These are phyloP conservation scores for Liriodendron chinense DNA, from an alignment of 164 flowering plant genomes.

Conservation along the genomic window DNA sequence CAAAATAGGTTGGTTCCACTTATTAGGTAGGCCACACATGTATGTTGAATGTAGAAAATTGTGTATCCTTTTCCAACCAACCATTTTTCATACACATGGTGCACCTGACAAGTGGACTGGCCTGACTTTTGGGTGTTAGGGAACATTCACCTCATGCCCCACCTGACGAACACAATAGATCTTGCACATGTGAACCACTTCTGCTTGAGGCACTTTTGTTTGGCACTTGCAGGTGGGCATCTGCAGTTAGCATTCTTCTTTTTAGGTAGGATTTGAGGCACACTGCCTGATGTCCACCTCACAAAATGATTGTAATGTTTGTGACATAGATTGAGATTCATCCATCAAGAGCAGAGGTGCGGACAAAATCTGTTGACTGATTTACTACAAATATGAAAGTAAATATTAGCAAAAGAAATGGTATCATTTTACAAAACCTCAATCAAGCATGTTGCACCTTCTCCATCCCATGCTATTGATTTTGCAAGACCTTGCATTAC, in stretches of 20 bases:
- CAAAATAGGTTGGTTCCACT: too few species aligned
- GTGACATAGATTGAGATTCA: background rate
- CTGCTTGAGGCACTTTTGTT: background rate
- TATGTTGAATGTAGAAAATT: too few species aligned
- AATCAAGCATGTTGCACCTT: slow-evolving; percentile 96
- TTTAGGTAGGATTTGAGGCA: background rate
- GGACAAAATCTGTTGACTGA: background rate
- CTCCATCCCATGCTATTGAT: slow-evolving; percentile 99
- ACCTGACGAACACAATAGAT: too few species aligned
- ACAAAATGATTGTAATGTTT: background rate
- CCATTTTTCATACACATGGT: too few species aligned
- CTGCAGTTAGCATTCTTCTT: background rate
- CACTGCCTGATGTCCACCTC: background rate
- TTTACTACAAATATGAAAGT: background rate
- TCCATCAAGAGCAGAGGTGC: background rate
- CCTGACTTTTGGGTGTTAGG: too few species aligned
- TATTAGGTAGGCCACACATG: too few species aligned
- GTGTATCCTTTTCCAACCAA: too few species aligned
- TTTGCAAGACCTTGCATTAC: slow-evolving; percentile 99
- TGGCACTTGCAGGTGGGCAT: background rate
- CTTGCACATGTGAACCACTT: background rate
- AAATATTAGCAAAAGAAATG: background rate
- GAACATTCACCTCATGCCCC: too few species aligned
- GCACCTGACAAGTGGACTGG: too few species aligned
- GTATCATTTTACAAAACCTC: slow-evolving; percentile 44